Evolutionary conservation across 2,329 filamentous ascomycete genomes (phyloP).

Genomic region (Paracoccidioides brasiliensis): DNA sequence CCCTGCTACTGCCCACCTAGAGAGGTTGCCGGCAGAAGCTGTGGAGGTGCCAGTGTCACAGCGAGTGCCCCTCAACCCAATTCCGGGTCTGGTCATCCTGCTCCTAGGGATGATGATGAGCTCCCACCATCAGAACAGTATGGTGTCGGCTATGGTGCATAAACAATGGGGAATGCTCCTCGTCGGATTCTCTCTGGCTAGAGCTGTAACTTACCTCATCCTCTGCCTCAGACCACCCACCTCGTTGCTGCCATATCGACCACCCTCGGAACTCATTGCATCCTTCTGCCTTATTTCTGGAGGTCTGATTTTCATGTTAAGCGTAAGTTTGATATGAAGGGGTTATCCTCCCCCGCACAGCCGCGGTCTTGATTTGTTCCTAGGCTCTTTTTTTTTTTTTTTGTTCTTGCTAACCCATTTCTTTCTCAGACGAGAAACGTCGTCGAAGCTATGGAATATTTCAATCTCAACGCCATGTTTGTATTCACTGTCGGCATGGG

Average conservation of each 20-base stretch:
- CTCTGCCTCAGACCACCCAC: slow-evolving; percentile 68
- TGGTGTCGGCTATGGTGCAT: slow-evolving; percentile 84
- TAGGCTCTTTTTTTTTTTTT: no score
- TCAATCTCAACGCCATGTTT: slow-evolving; percentile 80
- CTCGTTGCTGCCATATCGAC: slow-evolving; percentile 67
- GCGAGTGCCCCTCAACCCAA: slow-evolving; percentile 67
- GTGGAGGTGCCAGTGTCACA: slow-evolving; percentile 54
- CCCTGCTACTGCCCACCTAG: slow-evolving; percentile 2
- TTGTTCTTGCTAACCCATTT: slow-evolving; percentile 10
- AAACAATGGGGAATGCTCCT: slow-evolving; percentile 85
- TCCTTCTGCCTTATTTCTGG: slow-evolving; percentile 79
- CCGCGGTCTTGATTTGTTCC: no score
- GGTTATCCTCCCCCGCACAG: neutral
- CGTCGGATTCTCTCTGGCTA: slow-evolving; percentile 64
- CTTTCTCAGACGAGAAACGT: slow-evolving; percentile 54
- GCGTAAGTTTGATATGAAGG: slow-evolving; percentile 42
- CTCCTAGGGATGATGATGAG: slow-evolving; percentile 91
- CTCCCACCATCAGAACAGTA: slow-evolving; percentile 70
- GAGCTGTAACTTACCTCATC: slow-evolving; percentile 65
- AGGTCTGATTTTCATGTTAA: slow-evolving; percentile 85
- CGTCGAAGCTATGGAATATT: slow-evolving; percentile 60
- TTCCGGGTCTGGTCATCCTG: slow-evolving; percentile 76
- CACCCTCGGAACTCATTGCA: slow-evolving; percentile 78
- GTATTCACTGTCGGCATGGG: slow-evolving; percentile 82
- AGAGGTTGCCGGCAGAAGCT: slow-evolving; percentile 18